Percentiles rank a stretch among this genome's conserved stretches.
Evolutionary conservation across 306 rosid genomes (phyloP).

Genomic region (Medicago lupulina): DNA sequence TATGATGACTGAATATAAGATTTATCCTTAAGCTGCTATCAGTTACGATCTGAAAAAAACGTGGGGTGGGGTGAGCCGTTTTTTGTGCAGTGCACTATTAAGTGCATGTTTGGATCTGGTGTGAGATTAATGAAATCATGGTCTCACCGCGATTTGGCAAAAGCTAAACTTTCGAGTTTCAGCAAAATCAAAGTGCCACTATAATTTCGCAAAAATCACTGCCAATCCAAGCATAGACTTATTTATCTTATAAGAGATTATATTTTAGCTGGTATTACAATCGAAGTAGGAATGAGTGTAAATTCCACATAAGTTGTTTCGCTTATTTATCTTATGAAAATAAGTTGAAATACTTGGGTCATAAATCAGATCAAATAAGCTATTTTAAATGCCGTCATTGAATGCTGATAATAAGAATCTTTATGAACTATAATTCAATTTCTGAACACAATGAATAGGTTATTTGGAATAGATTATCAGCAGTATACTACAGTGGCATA

Average conservation of each 20-base stretch:
- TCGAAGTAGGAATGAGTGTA: neutral
- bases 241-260: too few species aligned
- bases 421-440: slow-evolving; percentile 16
- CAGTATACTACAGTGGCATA: slow-evolving; percentile 22
- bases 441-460: slow-evolving; percentile 8
- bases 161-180: too few species aligned
- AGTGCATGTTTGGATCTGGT: neutral
- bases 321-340: neutral
- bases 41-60: slow-evolving; percentile 13
- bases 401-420: neutral
- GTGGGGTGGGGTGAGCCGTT: neutral
- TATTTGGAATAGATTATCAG: slow-evolving; percentile 17
- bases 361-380: neutral
- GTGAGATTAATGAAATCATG: too few species aligned
- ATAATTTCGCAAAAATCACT: too few species aligned
- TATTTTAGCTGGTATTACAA: neutral
- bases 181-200: too few species aligned
- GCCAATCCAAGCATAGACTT: too few species aligned
- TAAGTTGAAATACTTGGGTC: neutral
- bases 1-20: neutral
- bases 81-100: neutral
- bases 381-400: neutral
- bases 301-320: neutral
- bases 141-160: too few species aligned
- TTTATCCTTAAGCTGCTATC: neutral